Evolutionary conservation across 768 basidiomycete species (phyloP).

Genomic region (Trametopsis cervina): DNA sequence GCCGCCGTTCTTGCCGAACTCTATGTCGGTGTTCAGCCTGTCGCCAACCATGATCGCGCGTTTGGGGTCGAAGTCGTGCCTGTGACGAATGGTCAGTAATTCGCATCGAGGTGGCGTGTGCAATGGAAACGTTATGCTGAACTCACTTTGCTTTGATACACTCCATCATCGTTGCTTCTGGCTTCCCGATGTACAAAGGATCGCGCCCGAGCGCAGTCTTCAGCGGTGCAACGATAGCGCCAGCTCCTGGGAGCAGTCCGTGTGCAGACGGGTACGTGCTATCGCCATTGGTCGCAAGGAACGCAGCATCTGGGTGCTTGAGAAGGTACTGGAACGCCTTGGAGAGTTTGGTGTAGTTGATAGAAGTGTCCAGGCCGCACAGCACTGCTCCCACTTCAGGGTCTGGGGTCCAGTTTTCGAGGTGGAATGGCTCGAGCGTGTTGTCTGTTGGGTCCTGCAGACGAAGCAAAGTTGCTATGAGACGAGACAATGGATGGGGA

Average conservation of each 20-base stretch:
- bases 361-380: constrained; percentile 81
- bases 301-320: constrained; percentile 70
- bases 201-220: constrained; percentile 61
- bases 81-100: constrained; percentile 24
- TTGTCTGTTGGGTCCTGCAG: constrained; percentile 78
- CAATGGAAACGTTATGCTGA: neutral
- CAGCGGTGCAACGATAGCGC: constrained; percentile 78
- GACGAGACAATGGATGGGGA: neutral
- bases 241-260: constrained; percentile 77
- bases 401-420: constrained; percentile 68
- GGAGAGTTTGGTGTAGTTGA: constrained; percentile 92
- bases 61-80: constrained; percentile 80
- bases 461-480: neutral
- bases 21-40: constrained; percentile 90
- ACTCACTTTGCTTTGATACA: constrained; percentile 75
- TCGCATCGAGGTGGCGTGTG: neutral
- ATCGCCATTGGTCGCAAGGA: constrained; percentile 90
- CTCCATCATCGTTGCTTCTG: constrained; percentile 87
- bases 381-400: constrained; percentile 84
- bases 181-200: constrained; percentile 85
- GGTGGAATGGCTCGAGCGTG: constrained; percentile 60
- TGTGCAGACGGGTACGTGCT: constrained; percentile 80
- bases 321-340: constrained; percentile 89
- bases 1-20: constrained; percentile 85
- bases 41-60: constrained; percentile 95